A percentile compares a stretch with the other conserved stretches of the same genome.
Conservation (phyloP, 495 filamentous ascomycete genomes). For the Xylaria sp. region DNA sequence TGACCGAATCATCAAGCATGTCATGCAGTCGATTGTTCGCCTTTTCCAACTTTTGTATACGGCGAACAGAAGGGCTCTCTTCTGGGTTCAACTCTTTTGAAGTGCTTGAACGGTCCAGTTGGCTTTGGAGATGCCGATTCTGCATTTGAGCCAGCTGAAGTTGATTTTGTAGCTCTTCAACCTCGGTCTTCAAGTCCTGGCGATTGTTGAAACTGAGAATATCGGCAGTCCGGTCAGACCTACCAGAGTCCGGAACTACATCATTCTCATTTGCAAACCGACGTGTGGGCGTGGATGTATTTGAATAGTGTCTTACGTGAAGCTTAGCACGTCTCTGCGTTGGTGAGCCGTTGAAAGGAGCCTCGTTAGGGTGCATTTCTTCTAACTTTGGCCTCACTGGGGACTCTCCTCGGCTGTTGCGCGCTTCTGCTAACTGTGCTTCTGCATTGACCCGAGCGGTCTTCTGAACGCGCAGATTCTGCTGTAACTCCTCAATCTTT, state of each 20-base stretch:
- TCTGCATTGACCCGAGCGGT: constrained; percentile 86
- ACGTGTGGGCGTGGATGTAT: constrained; percentile 76
- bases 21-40: constrained; percentile 93
- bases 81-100: constrained; percentile 68
- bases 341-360: constrained; percentile 77
- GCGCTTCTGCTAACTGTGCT: constrained; percentile 79
- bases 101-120: constrained; percentile 70
- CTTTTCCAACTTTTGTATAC: constrained; percentile 90
- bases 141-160: constrained; percentile 96
- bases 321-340: constrained; percentile 76
- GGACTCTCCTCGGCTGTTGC: constrained; percentile 76
- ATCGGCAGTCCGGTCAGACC: constrained; percentile 89
- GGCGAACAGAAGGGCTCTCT: constrained; percentile 81
- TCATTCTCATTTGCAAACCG: constrained; percentile 68
- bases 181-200: constrained; percentile 88
- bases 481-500: constrained; percentile 86
- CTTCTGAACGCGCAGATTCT: constrained; percentile 83
- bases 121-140: constrained; percentile 90
- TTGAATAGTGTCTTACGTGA: constrained; percentile 74
- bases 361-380: constrained; percentile 87
- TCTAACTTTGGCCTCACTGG: constrained; percentile 74
- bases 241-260: constrained; percentile 71
- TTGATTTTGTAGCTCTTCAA: constrained; percentile 94
- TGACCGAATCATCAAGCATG: constrained; percentile 91
- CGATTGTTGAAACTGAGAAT: constrained; percentile 86